Percentiles rank a stretch among this genome's conserved stretches.
Conservation (phyloP, 2,329 filamentous ascomycete genomes). For the Neurospora sp. region DNA sequence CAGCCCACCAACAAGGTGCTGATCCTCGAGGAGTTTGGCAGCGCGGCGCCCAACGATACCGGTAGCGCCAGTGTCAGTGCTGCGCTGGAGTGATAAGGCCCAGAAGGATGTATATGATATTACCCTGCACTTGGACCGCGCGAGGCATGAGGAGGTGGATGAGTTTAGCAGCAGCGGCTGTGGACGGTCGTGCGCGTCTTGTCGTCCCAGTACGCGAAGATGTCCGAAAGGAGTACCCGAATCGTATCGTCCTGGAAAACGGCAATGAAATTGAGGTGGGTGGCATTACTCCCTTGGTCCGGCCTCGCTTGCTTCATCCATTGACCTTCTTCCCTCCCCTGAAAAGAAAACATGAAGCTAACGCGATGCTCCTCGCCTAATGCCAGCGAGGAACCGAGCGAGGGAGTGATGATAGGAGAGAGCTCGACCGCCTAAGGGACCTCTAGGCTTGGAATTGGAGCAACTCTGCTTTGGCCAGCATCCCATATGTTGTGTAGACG, state of each 20-base stretch:
- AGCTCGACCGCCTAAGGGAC: background rate
- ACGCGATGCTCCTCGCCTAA: background rate
- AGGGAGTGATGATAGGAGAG: background rate
- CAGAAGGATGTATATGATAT: slow-evolving; percentile 77
- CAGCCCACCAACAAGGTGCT: slow-evolving; percentile 46
- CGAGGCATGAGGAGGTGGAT: slow-evolving; percentile 74
- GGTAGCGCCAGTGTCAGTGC: slow-evolving; percentile 84
- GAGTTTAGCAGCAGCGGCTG: slow-evolving; percentile 91
- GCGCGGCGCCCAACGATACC: slow-evolving; percentile 79
- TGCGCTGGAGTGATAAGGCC: slow-evolving; percentile 79
- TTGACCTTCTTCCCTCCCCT: background rate
- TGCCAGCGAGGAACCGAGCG: background rate
- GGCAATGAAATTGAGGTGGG: too few species aligned
- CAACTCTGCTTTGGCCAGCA: background rate
- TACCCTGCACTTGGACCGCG: slow-evolving; percentile 85
- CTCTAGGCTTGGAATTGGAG: too few species aligned
- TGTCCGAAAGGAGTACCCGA: background rate
- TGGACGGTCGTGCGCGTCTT: background rate
- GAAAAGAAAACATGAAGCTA: too few species aligned
- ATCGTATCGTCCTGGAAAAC: background rate
- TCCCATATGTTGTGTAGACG: too few species aligned
- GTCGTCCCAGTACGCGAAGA: background rate
- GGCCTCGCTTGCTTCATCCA: background rate
- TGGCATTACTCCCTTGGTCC: background rate
- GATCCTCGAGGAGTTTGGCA: slow-evolving; percentile 88